Conservation (phyloP, 257 asterid genomes). For the Plectranthus barbatus region DNA sequence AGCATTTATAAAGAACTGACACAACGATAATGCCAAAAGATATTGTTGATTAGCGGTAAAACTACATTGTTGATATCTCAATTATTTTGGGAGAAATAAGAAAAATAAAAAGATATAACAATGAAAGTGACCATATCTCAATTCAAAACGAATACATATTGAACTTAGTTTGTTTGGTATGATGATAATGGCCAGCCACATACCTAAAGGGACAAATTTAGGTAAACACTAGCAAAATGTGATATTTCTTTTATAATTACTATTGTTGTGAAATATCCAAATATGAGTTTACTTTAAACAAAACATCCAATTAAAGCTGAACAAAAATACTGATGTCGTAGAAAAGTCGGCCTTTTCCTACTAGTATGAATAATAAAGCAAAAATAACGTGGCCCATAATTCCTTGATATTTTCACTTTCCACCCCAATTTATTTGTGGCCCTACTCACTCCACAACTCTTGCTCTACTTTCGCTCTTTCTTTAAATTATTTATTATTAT, state of each 20-base stretch:
- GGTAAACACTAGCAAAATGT: neutral
- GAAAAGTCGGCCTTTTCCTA: conserved; percentile 2
- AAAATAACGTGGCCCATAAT: conserved; percentile 13
- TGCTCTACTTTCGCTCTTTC: neutral
- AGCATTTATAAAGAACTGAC: too few species aligned
- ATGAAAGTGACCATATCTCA: too few species aligned
- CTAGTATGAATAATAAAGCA: neutral
- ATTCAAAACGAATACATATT: too few species aligned
- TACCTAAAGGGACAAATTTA: neutral
- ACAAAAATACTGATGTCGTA: conserved; percentile 11
- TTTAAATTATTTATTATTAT: neutral
- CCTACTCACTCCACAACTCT: conserved; percentile 14
- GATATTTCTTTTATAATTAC: too few species aligned
- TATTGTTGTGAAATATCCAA: neutral
- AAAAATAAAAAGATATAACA: too few species aligned
- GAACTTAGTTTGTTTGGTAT: neutral
- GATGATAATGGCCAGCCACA: neutral
- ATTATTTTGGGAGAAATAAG: too few species aligned
- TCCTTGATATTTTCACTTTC: conserved; percentile 16
- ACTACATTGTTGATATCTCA: too few species aligned
- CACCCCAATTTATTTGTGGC: conserved; percentile 21
- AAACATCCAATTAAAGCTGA: neutral
- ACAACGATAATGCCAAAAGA: too few species aligned
- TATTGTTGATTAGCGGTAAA: too few species aligned
- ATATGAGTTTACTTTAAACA: neutral